Evolutionary conservation across 768 basidiomycete species (phyloP), one percentile per base, ranked within the genome.

Genomic region (Sarcodon aspratus): DNA sequence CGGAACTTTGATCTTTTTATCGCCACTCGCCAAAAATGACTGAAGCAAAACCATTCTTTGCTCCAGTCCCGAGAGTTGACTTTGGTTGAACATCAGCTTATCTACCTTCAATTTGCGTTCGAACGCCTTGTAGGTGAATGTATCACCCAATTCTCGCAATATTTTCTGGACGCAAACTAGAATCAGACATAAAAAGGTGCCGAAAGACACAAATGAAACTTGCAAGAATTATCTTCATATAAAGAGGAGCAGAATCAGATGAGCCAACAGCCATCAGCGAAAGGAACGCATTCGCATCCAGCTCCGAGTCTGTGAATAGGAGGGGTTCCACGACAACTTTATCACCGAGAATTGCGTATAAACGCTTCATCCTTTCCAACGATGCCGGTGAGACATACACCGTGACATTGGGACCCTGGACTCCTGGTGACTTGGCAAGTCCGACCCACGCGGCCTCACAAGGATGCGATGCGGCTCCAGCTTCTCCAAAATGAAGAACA

Each of bases 231-330:
- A 73, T 69, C 51, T 82, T 79, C 54, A 82, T 73, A 57, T 83
- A 82, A 0, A 82, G 58, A 0, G 78, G 79, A 44, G 76, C 71
- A 0, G 67, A 68, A 3, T 78, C 77, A 0, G 72, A 73, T 2
- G 74, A 72, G 0, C 72, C 77, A 2, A 81, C 69, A 0, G 79
- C 74, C 82, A 83, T 83, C 78, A 83, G 80, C 0, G 79, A 77
- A 34, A 82, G 54, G 47, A 83, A 74, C 3, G 81, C 76, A 27
- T 74, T 67, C 3, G 79, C 78, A 57, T 82, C 80, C 0, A 82
- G 66, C 43, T 83, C 82, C 9, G 69, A 66, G 50, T 75, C 72
- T 7, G 66, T 63, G 43, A 83, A 71, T 1, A 69, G 58, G 13
- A 83, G 59, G 0, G 81, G 75, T 48, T 75, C 67, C 0, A 82